Conservation (phyloP, 805 yeast genomes). For the Starmerella khaoyaiensis region DNA sequence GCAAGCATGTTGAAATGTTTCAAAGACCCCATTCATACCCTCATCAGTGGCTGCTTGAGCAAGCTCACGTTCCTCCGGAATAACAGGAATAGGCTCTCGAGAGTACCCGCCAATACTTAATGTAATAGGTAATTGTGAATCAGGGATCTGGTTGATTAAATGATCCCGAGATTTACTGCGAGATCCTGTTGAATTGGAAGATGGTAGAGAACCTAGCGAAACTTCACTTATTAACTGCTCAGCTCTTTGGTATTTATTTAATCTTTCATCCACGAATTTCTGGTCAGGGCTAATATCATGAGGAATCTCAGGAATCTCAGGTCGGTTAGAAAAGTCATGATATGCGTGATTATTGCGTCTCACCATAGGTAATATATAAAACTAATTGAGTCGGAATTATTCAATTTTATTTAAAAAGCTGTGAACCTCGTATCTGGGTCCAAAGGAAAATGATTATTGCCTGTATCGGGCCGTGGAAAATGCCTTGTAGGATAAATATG, state of each 20-base stretch:
- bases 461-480: too few relatives aligned
- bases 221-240: neutral
- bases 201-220: too few relatives aligned
- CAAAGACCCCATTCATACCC: conserved; percentile 37
- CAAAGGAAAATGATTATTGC: too few relatives aligned
- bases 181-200: too few relatives aligned
- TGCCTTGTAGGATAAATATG: too few relatives aligned
- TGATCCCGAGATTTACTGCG: too few relatives aligned
- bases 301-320: neutral
- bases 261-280: conserved; percentile 5
- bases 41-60: conserved; percentile 23
- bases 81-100: conserved; percentile 19
- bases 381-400: conserved; percentile 68
- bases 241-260: neutral
- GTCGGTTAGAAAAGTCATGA: conserved; percentile 9
- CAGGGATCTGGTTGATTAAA: conserved; percentile 13
- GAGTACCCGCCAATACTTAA: conserved; percentile 14
- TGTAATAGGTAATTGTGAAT: conserved; percentile 8
- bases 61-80: conserved; percentile 21
- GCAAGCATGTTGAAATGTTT: conserved; percentile 59
- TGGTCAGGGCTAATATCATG: conserved; percentile 4
- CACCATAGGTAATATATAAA: conserved; percentile 47
- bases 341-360: conserved; percentile 17
- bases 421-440: too few relatives aligned
- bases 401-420: conserved; percentile 58